These are phyloP conservation scores for Populus hybrid DNA, from an alignment of 441 rosid species.

Conservation along the genomic window DNA sequence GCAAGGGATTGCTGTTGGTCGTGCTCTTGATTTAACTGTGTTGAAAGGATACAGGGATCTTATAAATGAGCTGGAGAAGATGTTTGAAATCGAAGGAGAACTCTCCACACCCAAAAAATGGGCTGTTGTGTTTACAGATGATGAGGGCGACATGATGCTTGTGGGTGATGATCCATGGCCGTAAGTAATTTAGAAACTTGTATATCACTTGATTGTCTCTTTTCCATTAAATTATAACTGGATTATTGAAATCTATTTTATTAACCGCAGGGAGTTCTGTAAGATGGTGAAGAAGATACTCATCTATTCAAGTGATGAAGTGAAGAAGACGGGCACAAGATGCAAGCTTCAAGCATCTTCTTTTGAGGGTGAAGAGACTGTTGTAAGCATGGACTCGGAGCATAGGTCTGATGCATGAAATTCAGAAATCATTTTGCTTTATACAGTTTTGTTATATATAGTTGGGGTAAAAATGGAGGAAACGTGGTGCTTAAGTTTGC, in stretches of 20 bases:
- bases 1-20: conserved; percentile 92
- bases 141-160: conserved; percentile 91
- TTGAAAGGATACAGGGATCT: conserved; percentile 65
- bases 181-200: conserved; percentile 40
- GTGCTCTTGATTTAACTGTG: conserved; percentile 69
- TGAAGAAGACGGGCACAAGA: conserved; percentile 55
- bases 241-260: background rate
- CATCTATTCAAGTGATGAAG: conserved; percentile 66
- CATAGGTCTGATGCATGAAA: conserved; percentile 30
- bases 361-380: conserved; percentile 38
- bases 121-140: conserved; percentile 74
- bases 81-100: conserved; percentile 80
- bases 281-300: conserved; percentile 79
- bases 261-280: conserved; percentile 75
- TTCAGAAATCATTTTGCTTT: background rate
- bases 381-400: conserved; percentile 43
- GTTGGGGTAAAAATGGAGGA: conserved; percentile 8
- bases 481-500: conserved; percentile 21
- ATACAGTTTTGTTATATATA: conserved; percentile 4
- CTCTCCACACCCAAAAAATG: conserved; percentile 58
- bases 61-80: conserved; percentile 61
- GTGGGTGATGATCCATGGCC: conserved; percentile 88
- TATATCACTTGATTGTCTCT: background rate
- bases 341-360: conserved; percentile 44
- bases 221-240: background rate